Percentiles rank a stretch among this genome's conserved stretches.
Conservation (phyloP, 2,329 filamentous ascomycete species). For the Neofusicoccum laricinum region DNA sequence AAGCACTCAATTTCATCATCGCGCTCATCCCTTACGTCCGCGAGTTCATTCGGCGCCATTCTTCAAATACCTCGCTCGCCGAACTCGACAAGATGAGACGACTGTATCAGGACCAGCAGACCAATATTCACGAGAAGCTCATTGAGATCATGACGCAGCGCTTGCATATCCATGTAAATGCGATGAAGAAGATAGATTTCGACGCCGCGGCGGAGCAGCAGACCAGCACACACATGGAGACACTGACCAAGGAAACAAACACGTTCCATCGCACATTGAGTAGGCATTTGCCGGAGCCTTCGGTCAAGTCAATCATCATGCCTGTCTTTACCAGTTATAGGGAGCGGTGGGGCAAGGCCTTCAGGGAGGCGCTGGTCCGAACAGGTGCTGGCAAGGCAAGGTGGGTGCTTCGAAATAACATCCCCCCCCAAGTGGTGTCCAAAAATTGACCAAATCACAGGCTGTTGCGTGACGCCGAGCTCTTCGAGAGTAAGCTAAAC, state of each 20-base stretch:
- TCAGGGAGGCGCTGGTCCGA: conserved; percentile 62
- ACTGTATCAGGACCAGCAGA: conserved; percentile 83
- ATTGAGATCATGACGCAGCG: conserved; percentile 88
- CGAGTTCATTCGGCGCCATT: conserved; percentile 83
- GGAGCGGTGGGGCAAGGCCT: conserved; percentile 71
- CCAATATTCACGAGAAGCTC: conserved; percentile 86
- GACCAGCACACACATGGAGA: conserved; percentile 77
- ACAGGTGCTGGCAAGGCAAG: conserved; percentile 68
- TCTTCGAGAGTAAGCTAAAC: conserved; percentile 66
- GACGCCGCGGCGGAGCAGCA: conserved; percentile 51
- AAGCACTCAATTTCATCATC: conserved; percentile 83
- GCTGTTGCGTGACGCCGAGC: conserved; percentile 72
- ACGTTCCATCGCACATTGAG: conserved; percentile 80
- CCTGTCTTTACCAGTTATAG: conserved; percentile 81
- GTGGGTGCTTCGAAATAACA: conserved; percentile 49
- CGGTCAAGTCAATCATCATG: conserved; percentile 78
- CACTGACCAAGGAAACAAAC: conserved; percentile 77
- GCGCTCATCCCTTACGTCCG: conserved; percentile 84
- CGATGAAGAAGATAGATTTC: conserved; percentile 75
- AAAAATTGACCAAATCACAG: conserved; percentile 43
- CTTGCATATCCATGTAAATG: conserved; percentile 69
- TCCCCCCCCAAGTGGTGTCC: conserved; percentile 16
- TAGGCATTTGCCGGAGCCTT: conserved; percentile 74
- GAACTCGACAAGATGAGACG: conserved; percentile 88
- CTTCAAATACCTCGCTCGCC: conserved; percentile 51